These are phyloP conservation scores for Xylariaceae sp. DNA, from an alignment of 2,329 filamentous ascomycete species.

Conservation along the genomic window DNA sequence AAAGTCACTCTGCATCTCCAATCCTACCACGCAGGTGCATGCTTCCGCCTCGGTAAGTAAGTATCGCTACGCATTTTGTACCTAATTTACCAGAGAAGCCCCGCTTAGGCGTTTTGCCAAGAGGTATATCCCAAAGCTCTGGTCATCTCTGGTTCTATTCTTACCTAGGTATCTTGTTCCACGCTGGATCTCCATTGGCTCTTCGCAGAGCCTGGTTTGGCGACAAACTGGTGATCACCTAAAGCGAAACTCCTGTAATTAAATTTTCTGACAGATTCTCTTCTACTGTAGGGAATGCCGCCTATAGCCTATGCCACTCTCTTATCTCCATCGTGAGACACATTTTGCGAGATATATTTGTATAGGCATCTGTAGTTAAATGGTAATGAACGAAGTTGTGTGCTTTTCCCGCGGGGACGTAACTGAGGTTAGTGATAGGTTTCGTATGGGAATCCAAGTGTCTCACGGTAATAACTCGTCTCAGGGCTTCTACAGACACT, in stretches of 20 bases:
- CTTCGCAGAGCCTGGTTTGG: conserved; percentile 11
- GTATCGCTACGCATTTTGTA: background rate
- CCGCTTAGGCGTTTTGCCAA: conserved; percentile 7
- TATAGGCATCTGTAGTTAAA: too few species aligned
- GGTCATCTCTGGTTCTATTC: conserved; percentile 2
- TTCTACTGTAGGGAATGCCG: background rate
- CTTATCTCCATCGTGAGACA: too few species aligned
- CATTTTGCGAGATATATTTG: too few species aligned
- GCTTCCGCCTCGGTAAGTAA: background rate
- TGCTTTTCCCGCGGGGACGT: too few species aligned
- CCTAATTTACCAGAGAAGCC: background rate
- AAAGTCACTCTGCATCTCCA: too few species aligned
- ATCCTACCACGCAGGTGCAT: too few species aligned
- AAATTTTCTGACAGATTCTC: conserved; percentile 1
- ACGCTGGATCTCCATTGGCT: conserved; percentile 12
- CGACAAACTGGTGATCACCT: conserved; percentile 11
- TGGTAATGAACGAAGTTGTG: too few species aligned
- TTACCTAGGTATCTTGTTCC: conserved; percentile 17
- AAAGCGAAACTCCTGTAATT: conserved; percentile 18
- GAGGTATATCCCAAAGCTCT: background rate
- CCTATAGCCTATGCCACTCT: too few species aligned
- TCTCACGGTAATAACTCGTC: background rate
- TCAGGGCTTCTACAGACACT: background rate
- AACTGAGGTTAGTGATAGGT: too few species aligned
- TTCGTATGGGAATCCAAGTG: background rate